phyloP scores from a whole-genome alignment of 2,329 filamentous ascomycete genomes.

The Cladorrhinum sp. region DNA sequence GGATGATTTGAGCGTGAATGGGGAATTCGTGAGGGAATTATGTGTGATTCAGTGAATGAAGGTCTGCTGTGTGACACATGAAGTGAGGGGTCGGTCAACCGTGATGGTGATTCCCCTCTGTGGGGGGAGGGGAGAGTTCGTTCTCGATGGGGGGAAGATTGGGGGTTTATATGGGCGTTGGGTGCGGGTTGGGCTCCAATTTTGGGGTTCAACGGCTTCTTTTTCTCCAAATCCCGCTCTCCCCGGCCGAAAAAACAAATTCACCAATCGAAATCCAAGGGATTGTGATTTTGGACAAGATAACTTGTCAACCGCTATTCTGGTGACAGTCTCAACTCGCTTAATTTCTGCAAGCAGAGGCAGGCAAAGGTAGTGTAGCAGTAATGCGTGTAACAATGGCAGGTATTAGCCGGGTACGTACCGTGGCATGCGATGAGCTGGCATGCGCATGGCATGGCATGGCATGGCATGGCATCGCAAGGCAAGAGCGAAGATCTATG shows the following conservation, averaged over 20 bases:
- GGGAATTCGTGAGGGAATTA: too few relatives aligned
- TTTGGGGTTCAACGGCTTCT: not conserved
- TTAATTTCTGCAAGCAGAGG: not conserved
- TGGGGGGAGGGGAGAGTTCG: not conserved
- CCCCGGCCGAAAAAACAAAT: not conserved
- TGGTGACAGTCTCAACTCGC: not conserved
- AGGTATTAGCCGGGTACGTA: not conserved
- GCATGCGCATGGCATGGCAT: not conserved
- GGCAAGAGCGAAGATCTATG: not conserved
- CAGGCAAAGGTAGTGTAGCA: not conserved
- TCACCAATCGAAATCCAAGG: too few relatives aligned
- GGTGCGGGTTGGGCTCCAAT: not conserved
- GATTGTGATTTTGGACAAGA: too few relatives aligned
- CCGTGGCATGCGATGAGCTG: not conserved
- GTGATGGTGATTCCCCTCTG: not conserved
- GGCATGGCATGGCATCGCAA: not conserved
- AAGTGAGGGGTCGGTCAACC: not conserved
- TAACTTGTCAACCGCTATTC: too few relatives aligned
- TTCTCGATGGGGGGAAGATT: not conserved
- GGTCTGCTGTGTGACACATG: not conserved
- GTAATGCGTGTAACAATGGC: not conserved
- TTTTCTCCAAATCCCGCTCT: too few relatives aligned
- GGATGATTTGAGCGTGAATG: too few relatives aligned
- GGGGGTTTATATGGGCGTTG: not conserved
- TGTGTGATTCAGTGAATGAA: too few relatives aligned